Evolutionary conservation across 805 yeast genomes (phyloP).

Genomic region (Pichia rugopelliculosa): DNA sequence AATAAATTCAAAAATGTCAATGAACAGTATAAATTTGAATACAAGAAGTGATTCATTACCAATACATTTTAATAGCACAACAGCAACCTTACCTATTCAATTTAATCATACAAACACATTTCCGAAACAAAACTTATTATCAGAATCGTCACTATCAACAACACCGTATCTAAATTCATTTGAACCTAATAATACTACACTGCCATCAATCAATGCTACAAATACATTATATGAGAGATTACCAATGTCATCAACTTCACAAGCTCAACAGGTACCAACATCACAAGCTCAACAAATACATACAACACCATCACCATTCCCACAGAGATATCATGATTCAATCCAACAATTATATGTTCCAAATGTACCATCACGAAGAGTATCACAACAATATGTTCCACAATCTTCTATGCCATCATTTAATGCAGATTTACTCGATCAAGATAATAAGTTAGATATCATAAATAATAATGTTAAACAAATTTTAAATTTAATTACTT

Average conservation of each 20-base stretch:
- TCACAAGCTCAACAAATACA: not conserved
- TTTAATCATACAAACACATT: not conserved
- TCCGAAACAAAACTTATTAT: not conserved
- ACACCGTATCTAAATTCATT: not conserved
- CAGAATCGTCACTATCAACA: not conserved
- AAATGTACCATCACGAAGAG: not conserved
- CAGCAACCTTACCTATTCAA: not conserved
- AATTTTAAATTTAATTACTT: not conserved
- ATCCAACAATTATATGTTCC: not conserved
- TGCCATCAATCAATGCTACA: not conserved
- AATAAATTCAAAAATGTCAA: not conserved
- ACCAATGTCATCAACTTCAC: not conserved
- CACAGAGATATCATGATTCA: not conserved
- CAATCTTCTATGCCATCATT: not conserved
- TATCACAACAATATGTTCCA: not conserved
- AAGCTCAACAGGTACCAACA: not conserved
- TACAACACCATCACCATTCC: not conserved
- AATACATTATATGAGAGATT: not conserved
- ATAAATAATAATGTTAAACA: conserved; percentile 1
- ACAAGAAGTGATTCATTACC: not conserved
- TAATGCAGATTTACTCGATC: not conserved
- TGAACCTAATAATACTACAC: not conserved
- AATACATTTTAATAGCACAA: not conserved
- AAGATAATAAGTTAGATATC: not conserved
- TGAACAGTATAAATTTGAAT: not conserved